phyloP scores from a whole-genome alignment of 805 yeast genomes.

The Millerozyma acaciae region DNA sequence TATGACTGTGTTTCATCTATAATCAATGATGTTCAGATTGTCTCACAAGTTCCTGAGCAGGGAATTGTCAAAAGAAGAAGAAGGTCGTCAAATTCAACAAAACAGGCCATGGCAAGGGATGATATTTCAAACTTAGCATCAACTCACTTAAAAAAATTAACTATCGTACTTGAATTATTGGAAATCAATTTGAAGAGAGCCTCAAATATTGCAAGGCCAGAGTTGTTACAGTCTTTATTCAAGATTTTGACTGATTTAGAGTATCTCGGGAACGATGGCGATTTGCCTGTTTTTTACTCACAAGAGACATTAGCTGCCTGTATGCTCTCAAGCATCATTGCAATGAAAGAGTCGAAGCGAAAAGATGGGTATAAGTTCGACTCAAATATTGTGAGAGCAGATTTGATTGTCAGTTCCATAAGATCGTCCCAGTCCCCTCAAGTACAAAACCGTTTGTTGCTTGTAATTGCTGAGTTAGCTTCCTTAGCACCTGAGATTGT shows the following conservation, averaged over 20 bases:
- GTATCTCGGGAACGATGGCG: constrained; percentile 86
- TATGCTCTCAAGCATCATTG: constrained; percentile 65
- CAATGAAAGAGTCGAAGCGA: constrained; percentile 36
- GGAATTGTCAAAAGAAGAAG: constrained; percentile 70
- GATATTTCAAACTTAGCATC: constrained; percentile 74
- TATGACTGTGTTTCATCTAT: constrained; percentile 56
- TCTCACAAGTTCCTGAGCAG: constrained; percentile 42
- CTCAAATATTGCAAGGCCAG: constrained; percentile 35
- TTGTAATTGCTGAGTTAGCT: constrained; percentile 86
- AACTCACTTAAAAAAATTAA: constrained; percentile 69
- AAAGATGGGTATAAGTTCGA: constrained; percentile 40
- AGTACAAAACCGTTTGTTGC: constrained; percentile 81
- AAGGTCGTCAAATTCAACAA: constrained; percentile 75
- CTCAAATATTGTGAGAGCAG: constrained; percentile 74
- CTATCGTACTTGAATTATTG: constrained; percentile 74
- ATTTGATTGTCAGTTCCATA: constrained; percentile 84
- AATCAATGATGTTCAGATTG: constrained; percentile 57
- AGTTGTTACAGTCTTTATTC: constrained; percentile 50
- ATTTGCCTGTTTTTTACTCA: constrained; percentile 83
- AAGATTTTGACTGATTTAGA: constrained; percentile 69
- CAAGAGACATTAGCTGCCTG: constrained; percentile 89
- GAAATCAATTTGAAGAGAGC: constrained; percentile 45
- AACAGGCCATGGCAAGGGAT: constrained; percentile 68
- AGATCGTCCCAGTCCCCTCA: constrained; percentile 89
- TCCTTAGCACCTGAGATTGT: constrained; percentile 86